Base-by-base conservation (phyloP, 805 yeast genomes). In the Pichia deserticola region DNA sequence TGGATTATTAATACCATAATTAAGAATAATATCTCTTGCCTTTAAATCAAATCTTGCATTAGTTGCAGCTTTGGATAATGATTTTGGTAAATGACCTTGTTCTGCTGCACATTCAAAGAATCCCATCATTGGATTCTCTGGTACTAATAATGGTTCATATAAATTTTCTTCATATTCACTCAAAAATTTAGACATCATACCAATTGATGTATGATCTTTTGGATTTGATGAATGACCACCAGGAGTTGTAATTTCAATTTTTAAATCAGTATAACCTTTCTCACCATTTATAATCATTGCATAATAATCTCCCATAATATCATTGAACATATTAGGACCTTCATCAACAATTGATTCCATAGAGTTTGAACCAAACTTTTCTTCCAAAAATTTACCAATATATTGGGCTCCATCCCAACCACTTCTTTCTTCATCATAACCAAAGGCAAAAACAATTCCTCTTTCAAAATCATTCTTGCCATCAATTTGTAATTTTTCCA, bases 341-440 rank as follows among this genome's bases (percentile, higher is more conserved):
- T 75, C 68, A 36, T 78, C 96, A n/a, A 87, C 64, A 44, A 88
- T 68, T 20, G 83, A 73, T 54, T 78, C 77, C 33, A 87, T 55
- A 0, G 83, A 75, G 52, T 86, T 72, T 30, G 64, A 57, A 7
- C 95, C 95, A 57, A 78, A 82, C 48, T 73, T 72, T 27, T 76
- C 70, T 32, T 70, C 64, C 25, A 88, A 60, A 51, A 66, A 67
- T 38, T 72, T 54, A 9, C 76, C 72, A 20, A 87, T 67, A n/a
- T 65, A 48, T 1, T 60, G 55, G 7, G 95, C 95, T 47, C 92
- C 90, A 7, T 69, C 63, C 20, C 55, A 51, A 5, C 95, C 95
- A 36, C 78, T 72, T 37, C 77, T 74, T 62, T 88, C 96, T 68
- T 87, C 96, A 60, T 88, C 95, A 56, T 78, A 84, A 1, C 95